Evolutionary conservation across 2,329 filamentous ascomycete genomes (phyloP), one percentile per base, ranked within the genome.

Genomic region (Botrytis hyacinthi): DNA sequence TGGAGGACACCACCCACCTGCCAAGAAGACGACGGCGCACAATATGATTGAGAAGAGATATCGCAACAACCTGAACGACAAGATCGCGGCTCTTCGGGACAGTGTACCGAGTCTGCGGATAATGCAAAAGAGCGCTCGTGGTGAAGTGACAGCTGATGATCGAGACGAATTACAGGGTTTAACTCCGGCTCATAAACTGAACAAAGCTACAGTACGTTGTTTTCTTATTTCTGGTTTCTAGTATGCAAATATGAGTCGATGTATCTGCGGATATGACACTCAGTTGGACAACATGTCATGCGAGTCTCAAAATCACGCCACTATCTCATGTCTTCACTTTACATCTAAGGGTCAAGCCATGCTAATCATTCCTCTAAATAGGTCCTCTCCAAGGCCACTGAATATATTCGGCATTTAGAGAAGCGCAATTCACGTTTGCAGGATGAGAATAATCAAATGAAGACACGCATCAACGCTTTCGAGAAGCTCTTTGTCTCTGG

Each of bases 31-130:
- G 87, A 97, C 95, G 46, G 94, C 95, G 3, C 95, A 98, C 83
- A 98, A 98, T 83, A 96, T 98, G 87, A 98, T 98, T 76, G 95
- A 98, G 84, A 98, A 98, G 86, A 87, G 95, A 77, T 98, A 98
- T 82, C 91, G 95, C 79, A 97, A 93, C 71, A 98, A 98, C 80
- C 87, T 98, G 73, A 98, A 98, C 80, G 95, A 98, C 81, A 98
- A 98, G 85, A 98, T 98, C 79, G 92, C 94, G 63, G 94, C 95
- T 74, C 85, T 98, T 75, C 88, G 95, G 78, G 94, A 98, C 82
- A 97, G 94, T 80, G 94, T 98, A 22, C 95, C 95, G 2, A 97
- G 93, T 82, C 85, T 98, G 73, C 90, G 95, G 67, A 93, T 94
- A 78, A 93, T 95, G 89, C 90, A 90, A 54, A 93, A 93, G 84